Evolutionary conservation across 2,329 filamentous ascomycete genomes (phyloP).

Genomic region (Rutstroemia sp.): DNA sequence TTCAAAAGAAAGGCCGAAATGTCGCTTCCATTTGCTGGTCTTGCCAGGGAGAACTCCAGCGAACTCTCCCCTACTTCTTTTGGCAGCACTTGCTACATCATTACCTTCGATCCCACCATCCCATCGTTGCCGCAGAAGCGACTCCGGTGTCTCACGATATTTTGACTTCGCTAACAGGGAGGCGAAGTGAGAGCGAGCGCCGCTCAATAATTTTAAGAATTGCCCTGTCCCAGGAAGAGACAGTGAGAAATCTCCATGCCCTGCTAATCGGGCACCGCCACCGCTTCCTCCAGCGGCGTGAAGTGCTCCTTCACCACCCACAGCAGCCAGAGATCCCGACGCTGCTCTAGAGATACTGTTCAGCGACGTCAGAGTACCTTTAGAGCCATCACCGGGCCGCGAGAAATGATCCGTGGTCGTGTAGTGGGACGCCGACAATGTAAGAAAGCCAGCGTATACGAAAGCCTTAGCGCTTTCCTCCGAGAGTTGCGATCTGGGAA

Average conservation of each 20-base stretch:
- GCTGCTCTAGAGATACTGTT: slow-evolving; percentile 56
- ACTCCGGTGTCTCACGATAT: slow-evolving; percentile 56
- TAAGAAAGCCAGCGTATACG: slow-evolving; percentile 61
- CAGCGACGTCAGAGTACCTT: slow-evolving; percentile 50
- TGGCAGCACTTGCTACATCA: slow-evolving; percentile 38
- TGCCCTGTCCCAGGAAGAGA: slow-evolving; percentile 60
- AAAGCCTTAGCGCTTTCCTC: slow-evolving; percentile 47
- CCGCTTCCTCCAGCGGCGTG: slow-evolving; percentile 52
- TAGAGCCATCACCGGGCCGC: slow-evolving; percentile 32
- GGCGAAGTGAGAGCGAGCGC: slow-evolving; percentile 54
- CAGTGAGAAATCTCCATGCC: slow-evolving; percentile 39
- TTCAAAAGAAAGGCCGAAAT: slow-evolving; percentile 61
- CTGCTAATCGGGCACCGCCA: slow-evolving; percentile 23
- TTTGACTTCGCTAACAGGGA: slow-evolving; percentile 50
- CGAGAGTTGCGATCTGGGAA: slow-evolving; percentile 35
- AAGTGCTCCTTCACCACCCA: slow-evolving; percentile 60
- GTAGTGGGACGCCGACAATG: slow-evolving; percentile 35
- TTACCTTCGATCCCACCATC: slow-evolving; percentile 53
- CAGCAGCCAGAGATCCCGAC: slow-evolving; percentile 60
- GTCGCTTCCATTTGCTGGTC: slow-evolving; percentile 63
- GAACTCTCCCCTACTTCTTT: slow-evolving; percentile 48
- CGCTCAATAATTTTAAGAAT: slow-evolving; percentile 58
- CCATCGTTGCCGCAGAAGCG: slow-evolving; percentile 59
- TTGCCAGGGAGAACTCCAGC: slow-evolving; percentile 49
- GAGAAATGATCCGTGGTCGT: slow-evolving; percentile 35